Percentiles rank a stretch among this genome's conserved stretches.
phyloP scores from a whole-genome alignment of 345 rosid species.

The Eucalyptus regnans region DNA sequence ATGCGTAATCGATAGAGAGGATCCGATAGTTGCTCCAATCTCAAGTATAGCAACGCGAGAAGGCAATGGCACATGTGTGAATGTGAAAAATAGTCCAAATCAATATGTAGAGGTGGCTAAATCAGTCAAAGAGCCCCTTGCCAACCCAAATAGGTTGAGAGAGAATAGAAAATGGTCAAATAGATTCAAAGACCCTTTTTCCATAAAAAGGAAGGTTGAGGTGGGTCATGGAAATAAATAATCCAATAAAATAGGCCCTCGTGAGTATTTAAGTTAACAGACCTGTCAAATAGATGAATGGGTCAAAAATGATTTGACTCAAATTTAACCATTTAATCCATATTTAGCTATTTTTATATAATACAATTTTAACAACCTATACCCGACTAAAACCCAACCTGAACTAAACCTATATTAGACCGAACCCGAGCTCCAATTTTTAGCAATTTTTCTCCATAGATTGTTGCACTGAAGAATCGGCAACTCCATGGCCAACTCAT shows the following conservation, averaged over 20 bases:
- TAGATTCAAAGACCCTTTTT: neutral
- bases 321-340: neutral
- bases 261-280: neutral
- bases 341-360: neutral
- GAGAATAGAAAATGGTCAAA: neutral
- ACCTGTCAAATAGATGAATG: fast-evolving
- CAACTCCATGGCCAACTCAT: neutral
- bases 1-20: neutral
- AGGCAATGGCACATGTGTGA: neutral
- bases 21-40: neutral
- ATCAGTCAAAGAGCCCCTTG: neutral
- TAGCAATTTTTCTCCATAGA: neutral
- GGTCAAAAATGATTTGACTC: too few relatives aligned
- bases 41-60: neutral
- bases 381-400: fast-evolving
- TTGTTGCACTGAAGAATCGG: neutral
- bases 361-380: neutral
- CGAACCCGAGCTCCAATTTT: neutral
- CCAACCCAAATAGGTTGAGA: neutral
- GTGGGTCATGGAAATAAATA: neutral
- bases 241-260: neutral
- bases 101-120: neutral
- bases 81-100: neutral
- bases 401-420: neutral
- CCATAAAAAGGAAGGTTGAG: neutral